Evolutionary conservation across 2,329 filamentous ascomycete species (phyloP).

Genomic region (Lachnellula hyalina): DNA sequence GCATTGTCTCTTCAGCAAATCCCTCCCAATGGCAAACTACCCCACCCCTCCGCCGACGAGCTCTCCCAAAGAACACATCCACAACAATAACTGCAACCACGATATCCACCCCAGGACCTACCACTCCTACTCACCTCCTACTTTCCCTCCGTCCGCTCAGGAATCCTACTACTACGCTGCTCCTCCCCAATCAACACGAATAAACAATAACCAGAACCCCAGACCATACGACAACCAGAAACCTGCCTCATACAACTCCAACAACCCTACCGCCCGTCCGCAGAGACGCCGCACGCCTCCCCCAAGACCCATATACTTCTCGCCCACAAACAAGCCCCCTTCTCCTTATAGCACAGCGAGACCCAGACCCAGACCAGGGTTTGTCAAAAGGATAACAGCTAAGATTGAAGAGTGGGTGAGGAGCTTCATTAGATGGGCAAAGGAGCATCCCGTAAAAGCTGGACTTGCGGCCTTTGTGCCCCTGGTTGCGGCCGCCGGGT

Average conservation of each 20-base stretch:
- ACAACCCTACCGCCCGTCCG: background rate
- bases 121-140: background rate
- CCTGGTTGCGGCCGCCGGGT: constrained; percentile 15
- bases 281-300: background rate
- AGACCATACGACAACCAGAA: background rate
- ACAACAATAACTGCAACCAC: constrained; percentile 5
- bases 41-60: constrained; percentile 8
- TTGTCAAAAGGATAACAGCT: constrained; percentile 16
- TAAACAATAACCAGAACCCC: background rate
- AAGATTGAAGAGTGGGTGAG: constrained; percentile 19
- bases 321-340: constrained; percentile 19
- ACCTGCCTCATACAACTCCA: too few relatives aligned
- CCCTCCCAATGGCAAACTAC: constrained; percentile 3
- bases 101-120: background rate
- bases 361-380: constrained; percentile 22
- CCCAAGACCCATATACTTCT: constrained; percentile 17
- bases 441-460: constrained; percentile 22
- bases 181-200: constrained; percentile 3
- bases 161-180: constrained; percentile 3
- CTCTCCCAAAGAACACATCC: constrained; percentile 7
- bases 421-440: constrained; percentile 16
- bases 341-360: constrained; percentile 24
- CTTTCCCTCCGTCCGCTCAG: background rate
- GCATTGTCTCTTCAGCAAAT: background rate
- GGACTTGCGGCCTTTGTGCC: constrained; percentile 23